Percentiles rank a stretch among this genome's conserved stretches.
Conservation (phyloP, 106 monocot species). For the Vanilla planifolia region DNA sequence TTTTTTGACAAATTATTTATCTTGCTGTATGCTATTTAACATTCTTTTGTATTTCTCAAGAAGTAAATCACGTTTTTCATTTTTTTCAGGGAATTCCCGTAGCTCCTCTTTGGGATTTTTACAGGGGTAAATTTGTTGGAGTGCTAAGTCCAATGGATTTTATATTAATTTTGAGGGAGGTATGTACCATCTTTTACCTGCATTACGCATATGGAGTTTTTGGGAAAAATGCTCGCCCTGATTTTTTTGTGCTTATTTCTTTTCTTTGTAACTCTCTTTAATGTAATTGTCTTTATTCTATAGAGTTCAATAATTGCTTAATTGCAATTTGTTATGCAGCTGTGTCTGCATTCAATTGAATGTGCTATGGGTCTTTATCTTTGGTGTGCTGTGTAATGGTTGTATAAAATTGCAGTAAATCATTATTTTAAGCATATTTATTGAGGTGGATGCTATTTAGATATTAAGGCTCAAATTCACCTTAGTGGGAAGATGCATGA, state of each 20-base stretch:
- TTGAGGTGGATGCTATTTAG: not conserved
- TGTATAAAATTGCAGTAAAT: not conserved
- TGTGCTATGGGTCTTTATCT: not conserved
- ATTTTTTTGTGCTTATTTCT: not conserved
- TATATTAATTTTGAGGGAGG: conserved; percentile 94
- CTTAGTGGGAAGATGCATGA: no score
- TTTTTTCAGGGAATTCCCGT: conserved; percentile 76
- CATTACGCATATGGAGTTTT: not conserved
- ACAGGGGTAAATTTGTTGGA: conserved; percentile 73
- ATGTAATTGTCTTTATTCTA: not conserved
- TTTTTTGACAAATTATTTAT: not conserved
- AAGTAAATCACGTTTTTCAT: not conserved
- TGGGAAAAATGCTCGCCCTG: not conserved
- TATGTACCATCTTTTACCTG: conserved; percentile 6
- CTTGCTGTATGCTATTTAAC: not conserved
- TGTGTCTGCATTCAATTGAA: not conserved
- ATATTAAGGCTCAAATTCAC: no score
- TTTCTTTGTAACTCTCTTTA: not conserved
- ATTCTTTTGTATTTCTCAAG: not conserved
- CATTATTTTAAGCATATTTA: not conserved
- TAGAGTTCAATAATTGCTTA: not conserved
- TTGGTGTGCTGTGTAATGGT: not conserved
- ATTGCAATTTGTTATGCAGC: not conserved
- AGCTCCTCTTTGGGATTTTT: conserved; percentile 88
- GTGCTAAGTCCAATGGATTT: conserved; percentile 84